Conservation (phyloP, 2,329 filamentous ascomycete species). For the Magnaporthales sp. region DNA sequence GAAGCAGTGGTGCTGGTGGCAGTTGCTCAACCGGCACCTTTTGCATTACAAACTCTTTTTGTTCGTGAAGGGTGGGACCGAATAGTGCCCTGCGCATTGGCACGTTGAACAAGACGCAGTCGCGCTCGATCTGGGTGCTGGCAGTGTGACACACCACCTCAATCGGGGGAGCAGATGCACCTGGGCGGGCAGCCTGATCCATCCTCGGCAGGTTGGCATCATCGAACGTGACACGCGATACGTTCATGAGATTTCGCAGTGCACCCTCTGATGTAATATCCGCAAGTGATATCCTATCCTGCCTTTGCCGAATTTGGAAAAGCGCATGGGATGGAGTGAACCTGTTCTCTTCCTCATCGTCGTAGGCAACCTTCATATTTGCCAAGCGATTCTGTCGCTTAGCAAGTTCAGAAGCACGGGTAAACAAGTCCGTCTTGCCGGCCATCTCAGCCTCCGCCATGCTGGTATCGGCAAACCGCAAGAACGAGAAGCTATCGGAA, state of each 20-base stretch:
- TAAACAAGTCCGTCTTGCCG: slow-evolving; percentile 62
- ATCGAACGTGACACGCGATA: slow-evolving; percentile 57
- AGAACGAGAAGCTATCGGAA: slow-evolving; percentile 72
- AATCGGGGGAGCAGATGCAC: slow-evolving; percentile 77
- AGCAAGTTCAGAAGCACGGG: slow-evolving; percentile 48
- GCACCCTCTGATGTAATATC: slow-evolving; percentile 65
- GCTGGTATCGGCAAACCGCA: slow-evolving; percentile 77
- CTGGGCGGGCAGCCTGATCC: slow-evolving; percentile 73
- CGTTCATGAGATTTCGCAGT: slow-evolving; percentile 68
- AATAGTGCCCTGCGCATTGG: slow-evolving; percentile 67
- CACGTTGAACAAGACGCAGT: slow-evolving; percentile 70
- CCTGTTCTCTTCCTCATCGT: slow-evolving; percentile 49
- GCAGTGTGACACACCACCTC: slow-evolving; percentile 69
- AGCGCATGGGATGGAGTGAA: slow-evolving; percentile 69
- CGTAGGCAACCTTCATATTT: slow-evolving; percentile 61
- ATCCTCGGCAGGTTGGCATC: slow-evolving; percentile 66
- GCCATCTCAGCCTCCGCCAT: slow-evolving; percentile 61
- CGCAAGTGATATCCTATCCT: slow-evolving; percentile 56
- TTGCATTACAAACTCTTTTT: slow-evolving; percentile 65
- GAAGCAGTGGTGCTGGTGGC: slow-evolving; percentile 59
- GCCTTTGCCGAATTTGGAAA: slow-evolving; percentile 68
- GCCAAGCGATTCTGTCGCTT: slow-evolving; percentile 51
- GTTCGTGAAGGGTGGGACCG: slow-evolving; percentile 53
- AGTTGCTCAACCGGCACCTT: slow-evolving; percentile 59
- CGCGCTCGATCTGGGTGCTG: slow-evolving; percentile 54